Conservation (phyloP, 2,329 filamentous ascomycete genomes). For the Knoxdaviesia capensis region DNA sequence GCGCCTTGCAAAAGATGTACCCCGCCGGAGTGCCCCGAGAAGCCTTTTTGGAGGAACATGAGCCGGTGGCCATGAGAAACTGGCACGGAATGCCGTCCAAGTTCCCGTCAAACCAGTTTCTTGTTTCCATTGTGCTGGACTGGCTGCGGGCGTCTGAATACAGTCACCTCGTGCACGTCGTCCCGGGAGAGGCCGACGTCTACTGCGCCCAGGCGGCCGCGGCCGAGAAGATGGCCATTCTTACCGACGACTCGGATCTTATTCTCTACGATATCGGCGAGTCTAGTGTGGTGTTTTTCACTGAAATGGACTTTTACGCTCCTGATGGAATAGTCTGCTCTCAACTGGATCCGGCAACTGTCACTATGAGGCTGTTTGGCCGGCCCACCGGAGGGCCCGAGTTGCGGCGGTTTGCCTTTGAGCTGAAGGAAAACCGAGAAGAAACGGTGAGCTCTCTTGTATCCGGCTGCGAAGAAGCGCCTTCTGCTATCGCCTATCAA, state of each 20-base stretch:
- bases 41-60: no score
- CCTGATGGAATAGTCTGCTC: conserved; percentile 6
- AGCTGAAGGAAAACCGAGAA: conserved; percentile 8
- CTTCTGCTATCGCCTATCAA: background rate
- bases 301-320: conserved; percentile 30
- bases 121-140: no score
- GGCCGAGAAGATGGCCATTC: conserved; percentile 30
- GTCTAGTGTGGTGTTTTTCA: conserved; percentile 48
- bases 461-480: background rate
- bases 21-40: conserved; percentile 8
- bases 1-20: conserved; percentile 8
- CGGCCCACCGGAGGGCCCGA: no score
- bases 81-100: no score
- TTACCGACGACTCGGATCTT: conserved; percentile 81
- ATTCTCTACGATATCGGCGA: conserved; percentile 51
- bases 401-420: conserved; percentile 13
- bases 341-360: no score
- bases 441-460: conserved; percentile 1
- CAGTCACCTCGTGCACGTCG: conserved; percentile 21
- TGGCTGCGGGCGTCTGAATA: no score
- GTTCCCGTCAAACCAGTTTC: no score
- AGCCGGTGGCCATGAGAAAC: no score
- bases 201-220: conserved; percentile 50
- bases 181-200: conserved; percentile 69
- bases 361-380: no score